Evolutionary conservation across 441 rosid genomes (phyloP).

Genomic region (Mallotus japonicus): DNA sequence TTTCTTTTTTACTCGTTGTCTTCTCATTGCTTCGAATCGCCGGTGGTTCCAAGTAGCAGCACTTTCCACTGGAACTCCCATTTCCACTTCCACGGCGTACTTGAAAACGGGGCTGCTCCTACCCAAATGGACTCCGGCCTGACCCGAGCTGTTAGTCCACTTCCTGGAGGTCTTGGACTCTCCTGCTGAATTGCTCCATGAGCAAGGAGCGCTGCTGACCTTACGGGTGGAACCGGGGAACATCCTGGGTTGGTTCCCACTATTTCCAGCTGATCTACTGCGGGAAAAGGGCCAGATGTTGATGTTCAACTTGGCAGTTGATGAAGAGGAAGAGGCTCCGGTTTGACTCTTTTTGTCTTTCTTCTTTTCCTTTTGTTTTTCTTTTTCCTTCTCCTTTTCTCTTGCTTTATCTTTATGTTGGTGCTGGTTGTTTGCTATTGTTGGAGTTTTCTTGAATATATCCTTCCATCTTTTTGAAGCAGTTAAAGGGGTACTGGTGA

Average conservation of each 20-base stretch:
- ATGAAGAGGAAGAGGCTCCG: slow-evolving; percentile 29
- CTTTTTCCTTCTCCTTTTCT: too few species aligned
- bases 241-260: slow-evolving; percentile 54
- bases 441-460: slow-evolving; percentile 21
- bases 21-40: slow-evolving; percentile 37
- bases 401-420: neutral
- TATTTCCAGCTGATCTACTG: slow-evolving; percentile 83
- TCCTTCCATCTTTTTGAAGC: slow-evolving; percentile 32
- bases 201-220: slow-evolving; percentile 90
- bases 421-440: neutral
- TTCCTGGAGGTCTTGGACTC: slow-evolving; percentile 67
- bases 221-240: slow-evolving; percentile 50
- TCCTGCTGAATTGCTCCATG: slow-evolving; percentile 82
- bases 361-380: slow-evolving; percentile 30
- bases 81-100: slow-evolving; percentile 35
- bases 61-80: slow-evolving; percentile 19
- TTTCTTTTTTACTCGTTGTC: slow-evolving; percentile 30
- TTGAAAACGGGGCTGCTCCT: slow-evolving; percentile 87
- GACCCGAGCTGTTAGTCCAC: slow-evolving; percentile 73
- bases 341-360: slow-evolving; percentile 38
- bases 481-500: neutral
- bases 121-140: slow-evolving; percentile 69
- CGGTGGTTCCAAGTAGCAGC: slow-evolving; percentile 24
- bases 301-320: slow-evolving; percentile 62
- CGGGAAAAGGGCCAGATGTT: slow-evolving; percentile 88